A percentile compares a stretch with the other conserved stretches of the same genome.
Evolutionary conservation across 768 basidiomycete species (phyloP).

Genomic region (Mycena polygramma): DNA sequence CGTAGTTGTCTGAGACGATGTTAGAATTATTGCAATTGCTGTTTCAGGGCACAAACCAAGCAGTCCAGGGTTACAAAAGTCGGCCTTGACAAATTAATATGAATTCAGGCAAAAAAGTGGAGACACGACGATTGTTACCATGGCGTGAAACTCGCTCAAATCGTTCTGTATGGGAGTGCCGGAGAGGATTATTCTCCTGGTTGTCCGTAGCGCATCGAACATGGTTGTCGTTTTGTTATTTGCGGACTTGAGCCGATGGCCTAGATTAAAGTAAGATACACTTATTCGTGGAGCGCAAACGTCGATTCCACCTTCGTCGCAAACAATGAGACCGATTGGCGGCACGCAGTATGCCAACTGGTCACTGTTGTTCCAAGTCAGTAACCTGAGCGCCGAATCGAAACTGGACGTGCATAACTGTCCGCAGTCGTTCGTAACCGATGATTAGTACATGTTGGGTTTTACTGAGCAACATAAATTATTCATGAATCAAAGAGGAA

Average conservation of each 20-base stretch:
- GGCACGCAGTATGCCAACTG: slow-evolving; percentile 82
- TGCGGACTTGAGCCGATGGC: slow-evolving; percentile 93
- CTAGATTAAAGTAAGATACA: slow-evolving; percentile 50
- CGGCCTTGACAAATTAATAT: slow-evolving; percentile 63
- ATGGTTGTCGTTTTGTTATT: slow-evolving; percentile 91
- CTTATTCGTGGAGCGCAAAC: slow-evolving; percentile 1
- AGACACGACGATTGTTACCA: slow-evolving; percentile 67
- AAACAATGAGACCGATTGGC: slow-evolving; percentile 92
- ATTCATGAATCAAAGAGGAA: background rate
- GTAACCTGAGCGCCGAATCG: slow-evolving; percentile 5
- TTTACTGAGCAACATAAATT: slow-evolving; percentile 56
- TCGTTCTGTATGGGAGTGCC: slow-evolving; percentile 99
- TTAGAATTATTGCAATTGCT: slow-evolving; percentile 21
- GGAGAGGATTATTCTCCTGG: slow-evolving; percentile 87
- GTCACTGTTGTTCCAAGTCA: slow-evolving; percentile 54
- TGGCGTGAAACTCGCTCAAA: slow-evolving; percentile 93
- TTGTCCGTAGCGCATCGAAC: slow-evolving; percentile 83
- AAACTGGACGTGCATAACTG: slow-evolving; percentile 74
- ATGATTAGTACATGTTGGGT: slow-evolving; percentile 91
- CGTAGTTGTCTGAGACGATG: slow-evolving; percentile 72
- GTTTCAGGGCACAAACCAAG: slow-evolving; percentile 64
- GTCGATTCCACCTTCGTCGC: slow-evolving; percentile 83
- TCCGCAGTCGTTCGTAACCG: slow-evolving; percentile 92
- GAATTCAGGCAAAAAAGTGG: background rate
- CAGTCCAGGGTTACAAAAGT: slow-evolving; percentile 95